Conservation (phyloP, 2,329 filamentous ascomycete species). For the Diplodia corticola region DNA sequence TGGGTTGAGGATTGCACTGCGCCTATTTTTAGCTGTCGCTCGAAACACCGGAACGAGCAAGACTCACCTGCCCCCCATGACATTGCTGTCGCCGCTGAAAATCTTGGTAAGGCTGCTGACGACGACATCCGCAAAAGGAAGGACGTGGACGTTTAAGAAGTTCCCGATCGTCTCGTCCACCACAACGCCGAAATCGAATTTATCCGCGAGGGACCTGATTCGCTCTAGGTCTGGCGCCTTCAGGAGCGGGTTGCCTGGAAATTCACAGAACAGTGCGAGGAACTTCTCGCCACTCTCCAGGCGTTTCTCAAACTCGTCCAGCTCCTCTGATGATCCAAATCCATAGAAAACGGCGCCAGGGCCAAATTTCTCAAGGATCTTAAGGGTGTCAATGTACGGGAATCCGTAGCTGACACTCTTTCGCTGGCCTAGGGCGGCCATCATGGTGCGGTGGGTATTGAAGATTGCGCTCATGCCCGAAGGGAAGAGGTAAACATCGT, state of each 20-base stretch:
- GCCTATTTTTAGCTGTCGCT: conserved; percentile 18
- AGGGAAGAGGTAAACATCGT: conserved; percentile 86
- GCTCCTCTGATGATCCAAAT: conserved; percentile 70
- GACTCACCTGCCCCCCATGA: conserved; percentile 80
- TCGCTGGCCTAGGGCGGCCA: conserved; percentile 61
- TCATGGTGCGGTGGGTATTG: conserved; percentile 74
- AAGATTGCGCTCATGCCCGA: conserved; percentile 96
- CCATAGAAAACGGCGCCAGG: conserved; percentile 89
- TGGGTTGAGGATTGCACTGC: conserved; percentile 61
- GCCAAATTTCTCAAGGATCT: conserved; percentile 92
- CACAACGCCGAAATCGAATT: conserved; percentile 84
- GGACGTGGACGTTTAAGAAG: conserved; percentile 91
- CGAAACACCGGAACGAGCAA: conserved; percentile 3
- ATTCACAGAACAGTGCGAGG: conserved; percentile 88
- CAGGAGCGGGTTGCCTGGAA: conserved; percentile 88
- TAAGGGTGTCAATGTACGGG: conserved; percentile 94
- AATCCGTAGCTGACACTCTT: conserved; percentile 92
- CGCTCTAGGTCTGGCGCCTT: conserved; percentile 79
- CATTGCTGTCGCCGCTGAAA: conserved; percentile 96
- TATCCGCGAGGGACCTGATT: conserved; percentile 77
- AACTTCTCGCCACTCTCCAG: conserved; percentile 73
- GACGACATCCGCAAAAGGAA: conserved; percentile 85
- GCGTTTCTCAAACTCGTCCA: conserved; percentile 78
- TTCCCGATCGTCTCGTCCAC: conserved; percentile 97
- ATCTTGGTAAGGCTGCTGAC: conserved; percentile 96